phyloP scores from a whole-genome alignment of 371 early-diverging fungal genomes.

The Zychaea mexicana region DNA sequence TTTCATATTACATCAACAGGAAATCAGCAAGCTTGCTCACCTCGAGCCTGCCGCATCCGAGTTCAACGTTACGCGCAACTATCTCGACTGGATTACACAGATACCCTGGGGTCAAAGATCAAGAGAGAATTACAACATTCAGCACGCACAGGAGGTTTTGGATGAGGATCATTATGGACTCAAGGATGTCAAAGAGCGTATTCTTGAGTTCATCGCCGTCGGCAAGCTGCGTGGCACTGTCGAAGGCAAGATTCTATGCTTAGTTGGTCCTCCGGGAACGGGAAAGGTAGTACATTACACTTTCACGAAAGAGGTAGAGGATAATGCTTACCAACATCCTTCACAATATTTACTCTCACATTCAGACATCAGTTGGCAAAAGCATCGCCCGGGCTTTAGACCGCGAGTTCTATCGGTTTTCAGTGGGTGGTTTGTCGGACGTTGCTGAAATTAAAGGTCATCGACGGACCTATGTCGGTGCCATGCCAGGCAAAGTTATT shows the following conservation, averaged over 20 bases:
- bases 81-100: slow-evolving; percentile 95
- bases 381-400: slow-evolving; percentile 93
- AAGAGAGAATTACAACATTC: slow-evolving; percentile 87
- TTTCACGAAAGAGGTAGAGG: no score
- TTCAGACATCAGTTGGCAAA: slow-evolving; percentile 90
- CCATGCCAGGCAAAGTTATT: slow-evolving; percentile 98
- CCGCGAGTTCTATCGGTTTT: slow-evolving; percentile 94
- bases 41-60: slow-evolving; percentile 95
- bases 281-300: slow-evolving; percentile 65
- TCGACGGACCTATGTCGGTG: slow-evolving; percentile 97
- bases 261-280: slow-evolving; percentile 96
- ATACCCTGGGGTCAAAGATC: slow-evolving; percentile 94
- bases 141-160: slow-evolving; percentile 80
- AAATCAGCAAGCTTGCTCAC: slow-evolving; percentile 88
- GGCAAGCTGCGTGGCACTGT: slow-evolving; percentile 92
- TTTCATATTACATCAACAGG: no score
- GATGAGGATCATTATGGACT: slow-evolving; percentile 98
- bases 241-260: slow-evolving; percentile 95
- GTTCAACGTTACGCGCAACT: slow-evolving; percentile 96
- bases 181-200: slow-evolving; percentile 97
- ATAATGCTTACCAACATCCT: no score
- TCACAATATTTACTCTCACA: no score
- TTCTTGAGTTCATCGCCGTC: slow-evolving; percentile 97
- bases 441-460: slow-evolving; percentile 99
- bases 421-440: slow-evolving; percentile 95